phyloP scores from a whole-genome alignment of 2,329 filamentous ascomycete genomes.

The Apiospora koreana region DNA sequence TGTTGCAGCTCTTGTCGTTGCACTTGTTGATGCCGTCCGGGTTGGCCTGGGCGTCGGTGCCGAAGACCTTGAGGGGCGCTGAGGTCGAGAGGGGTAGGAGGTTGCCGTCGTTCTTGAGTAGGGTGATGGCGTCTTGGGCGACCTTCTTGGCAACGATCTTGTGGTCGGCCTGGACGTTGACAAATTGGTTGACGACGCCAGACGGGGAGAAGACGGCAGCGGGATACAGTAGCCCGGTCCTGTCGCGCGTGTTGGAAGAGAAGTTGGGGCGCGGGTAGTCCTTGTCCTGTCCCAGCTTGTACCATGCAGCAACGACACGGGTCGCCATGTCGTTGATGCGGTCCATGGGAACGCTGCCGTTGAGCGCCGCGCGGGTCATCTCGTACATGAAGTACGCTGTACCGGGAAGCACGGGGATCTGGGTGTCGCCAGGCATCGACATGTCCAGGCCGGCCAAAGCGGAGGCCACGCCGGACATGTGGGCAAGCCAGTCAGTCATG shows the following conservation, averaged over 20 bases:
- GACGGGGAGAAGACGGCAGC: conserved; percentile 58
- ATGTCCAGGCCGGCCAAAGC: conserved; percentile 74
- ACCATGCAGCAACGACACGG: conserved; percentile 60
- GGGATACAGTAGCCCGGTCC: conserved; percentile 57
- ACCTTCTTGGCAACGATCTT: conserved; percentile 45
- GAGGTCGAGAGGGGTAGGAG: conserved; percentile 20
- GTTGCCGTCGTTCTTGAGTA: conserved; percentile 58
- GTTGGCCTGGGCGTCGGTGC: conserved; percentile 52
- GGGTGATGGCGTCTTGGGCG: conserved; percentile 53
- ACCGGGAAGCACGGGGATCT: conserved; percentile 44
- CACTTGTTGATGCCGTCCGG: conserved; percentile 66
- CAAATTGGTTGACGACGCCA: conserved; percentile 69
- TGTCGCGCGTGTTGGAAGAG: conserved; percentile 57
- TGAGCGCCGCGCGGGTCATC: conserved; percentile 54
- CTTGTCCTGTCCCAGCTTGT: conserved; percentile 58
- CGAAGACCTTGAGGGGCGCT: conserved; percentile 48
- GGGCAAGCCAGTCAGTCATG: conserved; percentile 75
- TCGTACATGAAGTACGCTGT: conserved; percentile 56
- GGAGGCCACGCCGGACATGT: conserved; percentile 72
- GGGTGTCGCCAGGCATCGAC: conserved; percentile 60
- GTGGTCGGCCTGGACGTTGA: conserved; percentile 60
- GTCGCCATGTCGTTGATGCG: conserved; percentile 59
- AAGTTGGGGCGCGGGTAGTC: conserved; percentile 48
- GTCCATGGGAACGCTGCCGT: conserved; percentile 57
- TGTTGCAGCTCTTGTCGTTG: conserved; percentile 66